Percentiles rank a stretch among this genome's conserved stretches.
Evolutionary conservation across 2,329 filamentous ascomycete genomes (phyloP).

Genomic region (Bipolaris sorokiniana): DNA sequence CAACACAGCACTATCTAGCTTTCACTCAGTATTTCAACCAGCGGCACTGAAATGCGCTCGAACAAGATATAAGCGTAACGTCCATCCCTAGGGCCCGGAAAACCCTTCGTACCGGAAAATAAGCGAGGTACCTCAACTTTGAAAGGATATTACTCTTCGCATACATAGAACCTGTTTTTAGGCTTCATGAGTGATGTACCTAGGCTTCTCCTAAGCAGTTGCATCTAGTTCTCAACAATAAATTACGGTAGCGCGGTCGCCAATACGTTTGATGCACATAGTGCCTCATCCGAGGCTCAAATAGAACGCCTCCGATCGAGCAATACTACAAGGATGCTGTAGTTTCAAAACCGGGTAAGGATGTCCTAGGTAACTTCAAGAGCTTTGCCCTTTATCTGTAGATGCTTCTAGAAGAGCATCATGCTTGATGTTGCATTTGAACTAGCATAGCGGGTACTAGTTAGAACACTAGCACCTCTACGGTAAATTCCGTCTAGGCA

Average conservation of each 20-base stretch:
- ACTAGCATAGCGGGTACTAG: not conserved
- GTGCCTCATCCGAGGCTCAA: not conserved
- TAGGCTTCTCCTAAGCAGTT: not conserved
- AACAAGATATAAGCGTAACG: no score
- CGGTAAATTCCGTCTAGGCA: no score
- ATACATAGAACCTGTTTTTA: not conserved
- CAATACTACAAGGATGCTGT: not conserved
- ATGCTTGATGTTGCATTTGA: not conserved
- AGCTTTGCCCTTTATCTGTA: not conserved
- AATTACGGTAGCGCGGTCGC: not conserved
- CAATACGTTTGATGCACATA: not conserved
- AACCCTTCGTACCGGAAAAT: no score
- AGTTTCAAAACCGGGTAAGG: not conserved
- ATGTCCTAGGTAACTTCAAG: not conserved
- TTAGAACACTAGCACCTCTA: no score
- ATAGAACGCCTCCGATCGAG: not conserved
- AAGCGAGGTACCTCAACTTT: not conserved
- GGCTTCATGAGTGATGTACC: not conserved
- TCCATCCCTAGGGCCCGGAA: no score
- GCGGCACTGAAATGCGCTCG: no score
- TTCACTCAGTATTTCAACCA: no score
- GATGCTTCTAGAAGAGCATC: not conserved
- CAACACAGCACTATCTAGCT: no score
- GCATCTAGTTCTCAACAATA: not conserved
- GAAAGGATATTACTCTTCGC: not conserved